phyloP scores from a whole-genome alignment of 2,329 filamentous ascomycete genomes.

The Huntiella abstrusa region DNA sequence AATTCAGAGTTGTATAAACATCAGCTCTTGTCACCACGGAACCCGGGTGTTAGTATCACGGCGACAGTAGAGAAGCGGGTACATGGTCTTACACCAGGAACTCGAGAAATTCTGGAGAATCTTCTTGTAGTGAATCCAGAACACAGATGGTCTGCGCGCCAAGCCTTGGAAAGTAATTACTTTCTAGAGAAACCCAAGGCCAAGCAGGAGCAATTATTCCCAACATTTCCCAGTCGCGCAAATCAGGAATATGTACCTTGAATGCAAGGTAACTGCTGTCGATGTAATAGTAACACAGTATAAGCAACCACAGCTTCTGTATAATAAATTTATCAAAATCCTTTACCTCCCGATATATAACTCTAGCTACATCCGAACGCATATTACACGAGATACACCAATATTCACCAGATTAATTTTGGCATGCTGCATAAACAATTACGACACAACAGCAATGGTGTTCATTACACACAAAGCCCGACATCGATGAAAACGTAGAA shows the following conservation, averaged over 20 bases:
- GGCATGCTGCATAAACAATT: no score
- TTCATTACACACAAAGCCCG: no score
- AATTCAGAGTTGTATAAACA: constrained; percentile 55
- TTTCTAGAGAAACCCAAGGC: constrained; percentile 79
- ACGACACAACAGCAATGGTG: no score
- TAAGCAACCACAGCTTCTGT: not conserved
- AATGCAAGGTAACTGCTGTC: no score
- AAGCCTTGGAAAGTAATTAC: constrained; percentile 64
- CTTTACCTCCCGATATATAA: no score
- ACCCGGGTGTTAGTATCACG: constrained; percentile 15
- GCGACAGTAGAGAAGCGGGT: constrained; percentile 58
- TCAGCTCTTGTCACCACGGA: constrained; percentile 15
- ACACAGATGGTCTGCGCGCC: constrained; percentile 47
- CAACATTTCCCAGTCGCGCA: constrained; percentile 89
- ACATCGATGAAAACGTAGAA: no score
- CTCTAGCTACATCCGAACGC: no score
- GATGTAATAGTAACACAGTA: no score
- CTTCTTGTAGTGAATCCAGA: constrained; percentile 61
- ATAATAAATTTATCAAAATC: no score
- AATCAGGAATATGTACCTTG: constrained; percentile 52
- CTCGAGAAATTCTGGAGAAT: constrained; percentile 46
- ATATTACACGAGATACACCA: no score
- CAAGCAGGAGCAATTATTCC: constrained; percentile 83
- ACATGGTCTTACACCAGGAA: constrained; percentile 60
- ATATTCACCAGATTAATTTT: no score